Base-by-base conservation (phyloP, 345 rosid species). In the Trapa bicornis region DNA sequence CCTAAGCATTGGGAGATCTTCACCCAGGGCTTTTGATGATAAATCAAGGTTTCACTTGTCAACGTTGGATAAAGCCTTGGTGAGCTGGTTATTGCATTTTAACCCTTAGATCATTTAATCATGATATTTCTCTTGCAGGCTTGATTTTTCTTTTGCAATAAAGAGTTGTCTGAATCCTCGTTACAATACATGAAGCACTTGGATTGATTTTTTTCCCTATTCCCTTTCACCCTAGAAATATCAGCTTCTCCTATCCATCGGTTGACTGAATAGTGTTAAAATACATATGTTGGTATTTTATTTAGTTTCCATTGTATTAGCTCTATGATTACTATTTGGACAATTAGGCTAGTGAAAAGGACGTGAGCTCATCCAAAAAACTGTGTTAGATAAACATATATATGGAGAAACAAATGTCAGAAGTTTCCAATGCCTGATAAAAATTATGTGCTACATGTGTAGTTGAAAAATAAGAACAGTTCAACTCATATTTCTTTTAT, bases 1-100 rank as follows among this genome's bases (percentile, higher is more conserved):
- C 69, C 62, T 78, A 22, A 72, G 81, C 54, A 65, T 75, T 47
- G 65, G 64, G 68, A 78, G 80, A 77, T 68, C 78, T 47, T 22
- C 45, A 14, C 83, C 82, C 0, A 72, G 83, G 67, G 86, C 81
- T 45, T 89, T 89, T 72, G 41, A 53, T 14, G 95, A 94, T 70
- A 87, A 75, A 71, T 86, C 92, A 71, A 12, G 75, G 16, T 83
- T 85, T 76, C 73, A 65, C 73, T 83, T 82, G 76, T 75, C 79
- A 65, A 75, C 70, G 61, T 63, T 72, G 47, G 47, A 45, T 65
- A 64, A 76, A 58, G 54, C 76, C 74, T 68, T 73, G 72, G 96
- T 87, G 45, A 76, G 97, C 80, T 47, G 67, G 39, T 72, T 70
- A 14, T 37, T 45, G 5, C 15, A 56, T 3, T 37, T 69, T 68